Conservation (phyloP, 2,329 filamentous ascomycete species). For the Akanthomyces muscarius region DNA sequence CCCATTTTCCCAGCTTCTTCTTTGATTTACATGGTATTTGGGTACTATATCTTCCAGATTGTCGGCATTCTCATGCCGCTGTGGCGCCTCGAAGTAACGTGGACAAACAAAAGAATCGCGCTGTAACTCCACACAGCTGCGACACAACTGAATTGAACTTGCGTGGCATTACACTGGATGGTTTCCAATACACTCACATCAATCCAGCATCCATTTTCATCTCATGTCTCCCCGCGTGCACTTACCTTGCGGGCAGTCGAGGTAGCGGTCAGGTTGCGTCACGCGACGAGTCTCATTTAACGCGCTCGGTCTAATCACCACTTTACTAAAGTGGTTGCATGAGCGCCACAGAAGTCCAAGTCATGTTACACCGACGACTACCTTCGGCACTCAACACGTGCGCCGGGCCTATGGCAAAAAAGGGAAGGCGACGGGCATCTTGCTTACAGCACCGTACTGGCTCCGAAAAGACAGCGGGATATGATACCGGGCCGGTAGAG, state of each 20-base stretch:
- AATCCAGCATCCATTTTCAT: neutral
- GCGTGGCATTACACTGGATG: too few species aligned
- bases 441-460: neutral
- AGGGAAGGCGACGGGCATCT: neutral
- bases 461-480: neutral
- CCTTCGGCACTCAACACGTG: neutral
- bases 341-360: slow-evolving; percentile 2
- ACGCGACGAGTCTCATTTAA: slow-evolving; percentile 10
- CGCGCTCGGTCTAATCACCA: neutral
- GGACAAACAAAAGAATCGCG: neutral
- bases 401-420: neutral
- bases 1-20: neutral
- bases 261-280: neutral
- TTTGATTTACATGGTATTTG: neutral
- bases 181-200: neutral
- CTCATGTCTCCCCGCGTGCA: neutral
- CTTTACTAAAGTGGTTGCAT: slow-evolving; percentile 11
- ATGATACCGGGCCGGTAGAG: too few species aligned
- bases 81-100: neutral
- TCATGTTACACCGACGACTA: neutral
- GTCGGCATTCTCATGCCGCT: neutral
- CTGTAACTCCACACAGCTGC: too few species aligned
- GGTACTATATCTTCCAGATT: neutral
- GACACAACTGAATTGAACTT: too few species aligned
- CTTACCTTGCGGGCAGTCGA: neutral